Evolutionary conservation across 257 asterid genomes (phyloP), one percentile per base, ranked within the genome.

Genomic region (Leptodermis oblonga): DNA sequence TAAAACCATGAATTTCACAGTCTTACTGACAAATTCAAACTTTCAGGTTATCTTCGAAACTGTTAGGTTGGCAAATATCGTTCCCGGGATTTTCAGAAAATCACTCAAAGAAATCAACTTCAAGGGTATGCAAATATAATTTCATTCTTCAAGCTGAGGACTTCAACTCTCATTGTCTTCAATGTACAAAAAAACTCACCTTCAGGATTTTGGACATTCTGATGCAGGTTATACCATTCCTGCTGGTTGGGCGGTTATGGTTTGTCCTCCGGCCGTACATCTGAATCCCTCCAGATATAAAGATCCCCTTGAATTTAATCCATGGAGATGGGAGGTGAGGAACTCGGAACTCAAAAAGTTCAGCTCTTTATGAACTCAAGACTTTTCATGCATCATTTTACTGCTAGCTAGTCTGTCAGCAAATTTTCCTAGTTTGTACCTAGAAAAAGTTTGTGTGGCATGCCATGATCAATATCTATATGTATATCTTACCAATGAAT

Each of bases 191-290:
- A 61, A 53, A 45, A 71, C 72, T 63, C 53, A 62, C 39, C 55
- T 78, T 74, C 49, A 59, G n/a, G 20, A 60, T 22, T 36, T 61
- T 53, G 54, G 37, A 65, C 42, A 68, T 68, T 52, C 45, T 74
- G 78, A 68, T 83, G 85, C 92, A 92, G 98, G 81, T 61, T 79
- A 90, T 70, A 92, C 92, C 42, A 92, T 89, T 82, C 98, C 98
- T 53, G 88, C 91, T 78, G 95, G 96, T 68, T 92, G 98, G 97
- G 92, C 94, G 5, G 82, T 92, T 59, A 88, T 92, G 97, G 92
- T 86, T 56, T 92, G 97, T 74, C 98, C 97, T 77, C 96, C 98
- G 23, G 98, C 98, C 4, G 98, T 89, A 53, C 98, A 92, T 77
- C 73, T 87, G 36, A 85, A 92, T 74, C 90, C 98, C 28, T 69